A percentile compares a stretch with the other conserved stretches of the same genome.
Conservation (phyloP, 345 rosid species). For the Aquilaria yunnanensis region DNA sequence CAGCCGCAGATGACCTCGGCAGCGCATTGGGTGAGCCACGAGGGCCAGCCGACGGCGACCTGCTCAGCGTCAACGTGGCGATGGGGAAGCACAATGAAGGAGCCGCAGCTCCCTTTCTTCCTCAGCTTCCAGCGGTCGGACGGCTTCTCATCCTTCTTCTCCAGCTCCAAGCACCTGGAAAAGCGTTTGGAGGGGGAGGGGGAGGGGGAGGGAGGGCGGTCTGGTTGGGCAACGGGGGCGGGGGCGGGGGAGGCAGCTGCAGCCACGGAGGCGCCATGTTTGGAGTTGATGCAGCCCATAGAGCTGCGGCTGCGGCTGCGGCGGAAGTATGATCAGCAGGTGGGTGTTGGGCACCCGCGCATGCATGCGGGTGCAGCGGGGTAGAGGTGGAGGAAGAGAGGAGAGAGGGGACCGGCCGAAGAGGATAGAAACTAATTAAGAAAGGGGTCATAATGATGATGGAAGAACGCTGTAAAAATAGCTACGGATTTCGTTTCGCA, state of each 20-base stretch:
- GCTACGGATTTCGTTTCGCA: too few species aligned
- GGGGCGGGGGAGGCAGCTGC: conserved; percentile 6
- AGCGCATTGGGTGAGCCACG: conserved; percentile 64
- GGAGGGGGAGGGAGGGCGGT: conserved; percentile 14
- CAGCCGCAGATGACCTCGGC: conserved; percentile 64
- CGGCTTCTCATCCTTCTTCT: conserved; percentile 18
- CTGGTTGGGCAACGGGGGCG: neutral
- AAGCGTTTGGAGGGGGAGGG: conserved; percentile 24
- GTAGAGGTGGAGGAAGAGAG: too few species aligned
- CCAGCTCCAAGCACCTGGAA: conserved; percentile 18
- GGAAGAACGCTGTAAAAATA: too few species aligned
- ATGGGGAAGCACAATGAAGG: conserved; percentile 31
- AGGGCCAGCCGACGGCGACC: conserved; percentile 72
- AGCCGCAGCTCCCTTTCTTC: conserved; percentile 26
- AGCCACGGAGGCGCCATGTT: conserved; percentile 23
- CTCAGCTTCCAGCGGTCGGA: conserved; percentile 8
- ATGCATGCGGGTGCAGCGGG: too few species aligned
- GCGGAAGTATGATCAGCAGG: too few species aligned
- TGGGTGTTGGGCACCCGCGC: too few species aligned
- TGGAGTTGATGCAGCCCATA: conserved; percentile 82
- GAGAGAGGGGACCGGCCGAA: too few species aligned
- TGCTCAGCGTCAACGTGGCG: conserved; percentile 49
- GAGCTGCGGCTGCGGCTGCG: neutral
- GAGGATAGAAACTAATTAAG: too few species aligned
- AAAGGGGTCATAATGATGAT: too few species aligned